These are phyloP conservation scores for Podospora sp. DNA, from an alignment of 495 filamentous ascomycete genomes.

Conservation along the genomic window DNA sequence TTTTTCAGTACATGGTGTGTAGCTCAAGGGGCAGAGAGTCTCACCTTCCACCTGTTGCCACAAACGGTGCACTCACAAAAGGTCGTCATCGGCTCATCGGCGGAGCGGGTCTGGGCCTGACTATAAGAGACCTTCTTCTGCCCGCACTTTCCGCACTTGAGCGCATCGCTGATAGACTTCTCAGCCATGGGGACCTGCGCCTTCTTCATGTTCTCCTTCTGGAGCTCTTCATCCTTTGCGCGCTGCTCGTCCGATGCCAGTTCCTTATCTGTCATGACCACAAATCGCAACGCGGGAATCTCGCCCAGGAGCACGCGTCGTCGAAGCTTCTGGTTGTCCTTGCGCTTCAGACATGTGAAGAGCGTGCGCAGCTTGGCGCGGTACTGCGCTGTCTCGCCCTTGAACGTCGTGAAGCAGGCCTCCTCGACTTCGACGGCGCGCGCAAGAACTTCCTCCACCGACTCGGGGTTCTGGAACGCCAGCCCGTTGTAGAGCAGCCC, in stretches of 20 bases:
- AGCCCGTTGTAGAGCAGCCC: slow-evolving; percentile 90
- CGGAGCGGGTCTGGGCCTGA: slow-evolving; percentile 92
- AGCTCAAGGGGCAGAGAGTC: slow-evolving; percentile 8
- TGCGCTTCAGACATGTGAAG: slow-evolving; percentile 91
- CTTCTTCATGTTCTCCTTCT: slow-evolving; percentile 92
- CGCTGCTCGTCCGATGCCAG: slow-evolving; percentile 70
- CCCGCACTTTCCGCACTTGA: slow-evolving; percentile 86
- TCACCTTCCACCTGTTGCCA: slow-evolving; percentile 75
- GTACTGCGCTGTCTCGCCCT: slow-evolving; percentile 73
- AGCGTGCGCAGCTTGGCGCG: slow-evolving; percentile 84
- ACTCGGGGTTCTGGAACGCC: slow-evolving; percentile 60
- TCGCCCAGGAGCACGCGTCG: slow-evolving; percentile 72
- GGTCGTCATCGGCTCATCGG: slow-evolving; percentile 89
- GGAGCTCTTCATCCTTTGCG: slow-evolving; percentile 69
- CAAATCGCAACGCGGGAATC: slow-evolving; percentile 70
- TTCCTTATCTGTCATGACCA: slow-evolving; percentile 59
- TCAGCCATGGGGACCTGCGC: slow-evolving; percentile 88
- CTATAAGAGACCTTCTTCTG: slow-evolving; percentile 93
- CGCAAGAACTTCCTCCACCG: slow-evolving; percentile 59
- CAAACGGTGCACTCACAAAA: slow-evolving; percentile 78
- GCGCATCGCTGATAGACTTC: slow-evolving; percentile 79
- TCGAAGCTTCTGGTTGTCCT: slow-evolving; percentile 76
- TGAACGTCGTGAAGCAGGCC: slow-evolving; percentile 66
- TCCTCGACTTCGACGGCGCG: slow-evolving; percentile 72
- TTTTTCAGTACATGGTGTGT: neutral